Evolutionary conservation across 2,329 filamentous ascomycete genomes (phyloP), one percentile per base, ranked within the genome.

Genomic region (Ascochyta koolunga): DNA sequence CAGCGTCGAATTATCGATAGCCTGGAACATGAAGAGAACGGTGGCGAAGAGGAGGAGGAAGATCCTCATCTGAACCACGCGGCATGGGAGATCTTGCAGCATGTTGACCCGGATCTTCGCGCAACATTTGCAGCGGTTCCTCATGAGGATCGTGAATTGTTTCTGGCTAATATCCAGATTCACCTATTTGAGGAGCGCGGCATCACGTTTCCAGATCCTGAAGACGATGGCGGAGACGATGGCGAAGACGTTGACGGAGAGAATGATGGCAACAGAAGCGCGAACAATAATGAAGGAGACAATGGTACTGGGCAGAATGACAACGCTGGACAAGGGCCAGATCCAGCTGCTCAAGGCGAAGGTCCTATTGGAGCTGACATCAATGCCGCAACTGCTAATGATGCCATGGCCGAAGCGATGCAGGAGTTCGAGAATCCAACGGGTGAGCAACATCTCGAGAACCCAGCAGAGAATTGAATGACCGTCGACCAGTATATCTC

Each of bases 181-280:
- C 39, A 58, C 21, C 50, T 66, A 13, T 59, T 65, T 18, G 62
- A 63, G 31, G 52, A 58, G 10, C 63, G 59, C 1, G 51, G 62
- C 3, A 49, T 49, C 22, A 40, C 39, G 10, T 49, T 54, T 19
- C 15, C 9, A 1, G 15, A 39, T 2, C 36, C 18, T 5, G 31
- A n/a, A n/a, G 35, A 22, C 4, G 29, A 36, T 8, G 29, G 19
- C 31, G 22, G 19, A 15, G 15, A 18, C 7, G 16, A 21, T 24
- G 19, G 9, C 15, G 29, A 33, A 10, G 9, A 39, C 5, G 15
- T 7, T 16, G 31, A 33, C 10, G 44, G 40, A 21, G 24, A 21
- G 4, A 25, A 39, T 2, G 44, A 22, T 11, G 10, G 4, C 21
- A 13, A 25, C 22, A 11, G 39, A 40, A 24, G 40, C 10, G 16